Conservation (phyloP, 306 rosid species). For the Vigna hirtella region DNA sequence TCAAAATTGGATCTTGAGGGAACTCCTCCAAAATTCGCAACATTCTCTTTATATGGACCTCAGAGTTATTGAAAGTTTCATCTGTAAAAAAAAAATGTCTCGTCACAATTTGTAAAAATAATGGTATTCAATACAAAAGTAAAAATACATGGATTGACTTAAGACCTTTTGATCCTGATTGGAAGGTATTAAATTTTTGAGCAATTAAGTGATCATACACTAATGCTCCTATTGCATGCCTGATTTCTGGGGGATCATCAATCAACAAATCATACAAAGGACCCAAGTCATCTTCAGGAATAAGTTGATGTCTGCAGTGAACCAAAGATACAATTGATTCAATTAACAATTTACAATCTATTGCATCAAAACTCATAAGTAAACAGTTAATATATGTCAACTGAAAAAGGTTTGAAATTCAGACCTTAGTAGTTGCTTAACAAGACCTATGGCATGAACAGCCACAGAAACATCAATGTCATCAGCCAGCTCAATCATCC, state of each 20-base stretch:
- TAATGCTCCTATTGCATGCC: constrained; percentile 95
- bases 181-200: constrained; percentile 81
- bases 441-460: constrained; percentile 94
- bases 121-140: constrained; percentile 28
- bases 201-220: constrained; percentile 96
- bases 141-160: constrained; percentile 29
- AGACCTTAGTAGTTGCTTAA: constrained; percentile 89
- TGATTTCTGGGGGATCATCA: constrained; percentile 91
- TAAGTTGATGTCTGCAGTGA: constrained; percentile 87
- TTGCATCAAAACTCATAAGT: constrained; percentile 36
- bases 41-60: constrained; percentile 88
- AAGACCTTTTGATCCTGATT: constrained; percentile 71
- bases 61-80: constrained; percentile 73
- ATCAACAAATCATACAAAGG: constrained; percentile 91
- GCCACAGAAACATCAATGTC: constrained; percentile 93
- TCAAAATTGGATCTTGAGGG: constrained; percentile 87
- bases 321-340: constrained; percentile 33
- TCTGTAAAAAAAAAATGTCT: constrained; percentile 58
- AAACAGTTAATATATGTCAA: constrained; percentile 31
- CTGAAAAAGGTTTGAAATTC: constrained; percentile 17
- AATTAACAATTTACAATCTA: constrained; percentile 39
- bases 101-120: constrained; percentile 47
- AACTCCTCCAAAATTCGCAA: constrained; percentile 92
- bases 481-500: constrained; percentile 98
- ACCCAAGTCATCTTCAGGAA: constrained; percentile 95